Evolutionary conservation across 768 basidiomycete species (phyloP).

Genomic region (Coprinopsis sp.): DNA sequence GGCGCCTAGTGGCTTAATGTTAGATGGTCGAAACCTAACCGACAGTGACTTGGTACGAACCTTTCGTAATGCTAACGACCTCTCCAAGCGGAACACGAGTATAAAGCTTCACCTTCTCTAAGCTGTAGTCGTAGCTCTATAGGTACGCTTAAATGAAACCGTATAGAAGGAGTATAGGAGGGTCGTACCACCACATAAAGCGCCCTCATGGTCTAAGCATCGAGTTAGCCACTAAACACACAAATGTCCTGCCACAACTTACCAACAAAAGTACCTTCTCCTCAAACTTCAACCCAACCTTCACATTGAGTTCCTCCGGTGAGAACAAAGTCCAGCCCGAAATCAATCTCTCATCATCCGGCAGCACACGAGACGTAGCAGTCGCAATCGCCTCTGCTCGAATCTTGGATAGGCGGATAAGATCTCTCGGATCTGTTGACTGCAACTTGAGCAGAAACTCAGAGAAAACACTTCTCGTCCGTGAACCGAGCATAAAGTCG

Average conservation of each 20-base stretch:
- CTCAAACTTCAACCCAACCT: slow-evolving; percentile 76
- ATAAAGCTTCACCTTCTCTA: slow-evolving; percentile 88
- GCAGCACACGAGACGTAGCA: slow-evolving; percentile 69
- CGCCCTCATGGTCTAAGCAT: slow-evolving; percentile 40
- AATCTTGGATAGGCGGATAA: slow-evolving; percentile 84
- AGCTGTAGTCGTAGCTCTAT: slow-evolving; percentile 89
- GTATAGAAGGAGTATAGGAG: no score
- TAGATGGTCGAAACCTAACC: background rate
- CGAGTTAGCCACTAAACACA: background rate
- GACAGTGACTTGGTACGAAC: slow-evolving; percentile 31
- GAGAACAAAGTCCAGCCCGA: slow-evolving; percentile 92
- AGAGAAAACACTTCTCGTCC: slow-evolving; percentile 83
- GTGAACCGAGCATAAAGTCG: slow-evolving; percentile 85
- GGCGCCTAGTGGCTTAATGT: slow-evolving; percentile 52
- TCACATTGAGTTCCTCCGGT: slow-evolving; percentile 71
- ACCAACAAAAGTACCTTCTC: slow-evolving; percentile 92
- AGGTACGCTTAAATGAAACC: background rate
- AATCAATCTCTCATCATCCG: slow-evolving; percentile 70
- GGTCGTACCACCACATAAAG: slow-evolving; percentile 73
- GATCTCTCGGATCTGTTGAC: slow-evolving; percentile 87
- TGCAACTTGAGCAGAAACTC: slow-evolving; percentile 88
- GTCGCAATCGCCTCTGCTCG: slow-evolving; percentile 92
- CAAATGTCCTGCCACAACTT: slow-evolving; percentile 22
- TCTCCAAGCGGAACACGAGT: slow-evolving; percentile 85
- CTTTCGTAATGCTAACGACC: slow-evolving; percentile 74